Base-by-base conservation (phyloP, 225 moss, liverwort and hornwort genomes). In the Climacium dendroides region DNA sequence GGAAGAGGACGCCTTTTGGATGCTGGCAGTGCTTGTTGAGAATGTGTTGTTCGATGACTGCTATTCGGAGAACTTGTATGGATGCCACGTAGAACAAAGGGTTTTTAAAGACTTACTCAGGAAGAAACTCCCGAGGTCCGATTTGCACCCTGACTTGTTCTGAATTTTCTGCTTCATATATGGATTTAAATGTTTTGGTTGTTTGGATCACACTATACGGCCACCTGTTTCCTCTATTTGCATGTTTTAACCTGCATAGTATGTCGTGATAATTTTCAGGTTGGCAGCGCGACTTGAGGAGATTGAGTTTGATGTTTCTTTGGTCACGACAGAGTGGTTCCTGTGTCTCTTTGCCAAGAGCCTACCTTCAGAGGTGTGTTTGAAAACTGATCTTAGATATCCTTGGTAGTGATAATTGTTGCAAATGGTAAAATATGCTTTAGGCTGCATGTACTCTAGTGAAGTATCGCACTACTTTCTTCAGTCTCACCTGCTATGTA, bases 1-100 rank as follows among this genome's bases (percentile, higher is more conserved):
- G 50, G 98, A 99, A 90, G 97, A 99, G 85, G 97, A 99, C 71
- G 98, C 97, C 45, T 99, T 99, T 86, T 99, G 98, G 98, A 99
- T 99, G 98, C 94, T 99, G 85, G 95, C 96, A 67, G 95, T 99
- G 54, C 91, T 99, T 6, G 90, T 99, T 86, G 98, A 99, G 86
- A 99, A 99, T 87, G 96, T 99, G n/a, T 78, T 99, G 85, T 99
- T 99, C 72, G 95, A 97, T 88, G 98, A 99, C 89, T 96, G 98
- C 84, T 99, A 97, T 89, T 94, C 97, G 10, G 97, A 99, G 88
- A 97, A 99, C 86, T 77, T 99, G 79, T 96, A 94, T 85, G 98
- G 98, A 76, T 99, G 98, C 86, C 98, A 99, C 80, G 97, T 99
- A 62, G 97, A 97, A 72, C 98, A 99, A 83, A 92, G 98, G 78